A percentile compares a stretch with the other conserved stretches of the same genome.
Evolutionary conservation across 306 rosid genomes (phyloP).

Genomic region (Calophaca sinica): DNA sequence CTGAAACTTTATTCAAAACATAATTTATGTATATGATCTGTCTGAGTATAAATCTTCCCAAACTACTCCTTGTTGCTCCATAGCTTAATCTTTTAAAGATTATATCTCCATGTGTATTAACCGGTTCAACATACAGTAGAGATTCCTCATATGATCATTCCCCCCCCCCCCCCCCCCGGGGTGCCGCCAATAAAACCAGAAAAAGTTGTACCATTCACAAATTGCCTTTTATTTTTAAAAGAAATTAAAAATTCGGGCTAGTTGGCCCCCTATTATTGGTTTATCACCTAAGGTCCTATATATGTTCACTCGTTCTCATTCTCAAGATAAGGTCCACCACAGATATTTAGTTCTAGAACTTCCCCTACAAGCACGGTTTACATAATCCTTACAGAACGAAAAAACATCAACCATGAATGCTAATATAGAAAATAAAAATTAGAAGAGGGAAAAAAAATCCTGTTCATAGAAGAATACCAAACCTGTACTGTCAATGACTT

Average conservation of each 20-base stretch:
- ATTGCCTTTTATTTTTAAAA: not conserved
- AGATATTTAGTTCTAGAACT: conserved; percentile 12
- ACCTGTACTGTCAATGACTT: conserved; percentile 92
- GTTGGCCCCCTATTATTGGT: not conserved
- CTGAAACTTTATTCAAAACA: not conserved
- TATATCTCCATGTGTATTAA: conserved; percentile 14
- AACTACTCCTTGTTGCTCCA: not conserved
- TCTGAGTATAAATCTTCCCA: not conserved
- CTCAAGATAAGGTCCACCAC: conserved; percentile 19
- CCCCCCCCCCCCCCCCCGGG: not conserved
- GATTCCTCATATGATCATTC: no score
- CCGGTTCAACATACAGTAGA: conserved; percentile 3
- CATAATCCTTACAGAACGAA: conserved; percentile 33
- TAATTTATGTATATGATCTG: not conserved
- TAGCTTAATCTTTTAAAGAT: conserved; percentile 15
- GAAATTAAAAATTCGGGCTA: not conserved
- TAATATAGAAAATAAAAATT: conserved; percentile 30
- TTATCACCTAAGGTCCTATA: conserved; percentile 13
- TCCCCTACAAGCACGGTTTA: conserved; percentile 27
- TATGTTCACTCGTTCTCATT: conserved; percentile 11
- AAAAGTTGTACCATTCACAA: not conserved
- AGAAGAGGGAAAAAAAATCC: not conserved
- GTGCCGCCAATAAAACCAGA: not conserved
- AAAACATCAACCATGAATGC: conserved; percentile 20
- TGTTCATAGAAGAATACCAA: conserved; percentile 43